Conservation (phyloP, 2,329 filamentous ascomycete species). For the Colletotrichum limetticola region DNA sequence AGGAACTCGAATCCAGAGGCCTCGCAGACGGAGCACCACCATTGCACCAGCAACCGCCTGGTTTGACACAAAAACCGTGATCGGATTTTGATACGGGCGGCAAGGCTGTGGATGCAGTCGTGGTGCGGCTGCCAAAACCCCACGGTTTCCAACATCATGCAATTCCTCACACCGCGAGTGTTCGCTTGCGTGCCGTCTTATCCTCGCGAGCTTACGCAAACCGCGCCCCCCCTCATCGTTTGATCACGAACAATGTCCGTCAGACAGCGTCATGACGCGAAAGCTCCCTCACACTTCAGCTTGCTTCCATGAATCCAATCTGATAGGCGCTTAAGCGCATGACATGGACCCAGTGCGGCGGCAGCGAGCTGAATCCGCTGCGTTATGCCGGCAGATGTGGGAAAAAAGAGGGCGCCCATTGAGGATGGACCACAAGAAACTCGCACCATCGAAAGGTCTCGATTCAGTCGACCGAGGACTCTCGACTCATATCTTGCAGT, state of each 20-base stretch:
- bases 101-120: neutral
- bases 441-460: neutral
- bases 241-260: neutral
- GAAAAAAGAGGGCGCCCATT: neutral
- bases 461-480: neutral
- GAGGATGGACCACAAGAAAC: neutral
- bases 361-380: neutral
- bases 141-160: neutral
- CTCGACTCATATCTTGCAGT: neutral
- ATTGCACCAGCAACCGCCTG: neutral
- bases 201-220: neutral
- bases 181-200: conserved; percentile 1
- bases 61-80: neutral
- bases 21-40: conserved; percentile 7
- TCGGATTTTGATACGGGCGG: neutral
- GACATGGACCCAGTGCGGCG: neutral
- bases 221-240: neutral
- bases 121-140: neutral
- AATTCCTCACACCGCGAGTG: neutral
- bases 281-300: neutral
- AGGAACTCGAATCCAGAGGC: neutral
- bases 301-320: neutral
- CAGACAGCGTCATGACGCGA: neutral
- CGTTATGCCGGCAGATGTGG: conserved; percentile 9
- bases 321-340: conserved; percentile 5